A percentile compares a stretch with the other conserved stretches of the same genome.
These are phyloP conservation scores for Neovahlkampfia damariscottae DNA, from an alignment of 78 protist species.

Conservation along the genomic window DNA sequence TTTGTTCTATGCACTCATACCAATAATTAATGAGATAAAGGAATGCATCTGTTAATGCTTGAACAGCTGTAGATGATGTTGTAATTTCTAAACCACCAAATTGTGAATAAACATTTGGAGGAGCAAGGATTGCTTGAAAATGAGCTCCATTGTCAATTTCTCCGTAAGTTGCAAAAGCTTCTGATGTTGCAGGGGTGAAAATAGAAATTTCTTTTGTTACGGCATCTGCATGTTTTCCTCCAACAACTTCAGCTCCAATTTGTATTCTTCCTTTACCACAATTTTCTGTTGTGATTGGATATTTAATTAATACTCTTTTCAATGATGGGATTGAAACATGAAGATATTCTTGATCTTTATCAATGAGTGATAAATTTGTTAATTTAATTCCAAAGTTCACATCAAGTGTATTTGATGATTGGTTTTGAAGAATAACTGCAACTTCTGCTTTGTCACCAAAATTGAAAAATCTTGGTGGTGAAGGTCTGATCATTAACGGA, in stretches of 20 bases:
- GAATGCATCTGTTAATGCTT: background rate
- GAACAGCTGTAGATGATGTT: too few species aligned
- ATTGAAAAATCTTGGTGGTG: constrained; percentile 10
- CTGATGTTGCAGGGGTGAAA: constrained; percentile 12
- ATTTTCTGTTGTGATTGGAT: background rate
- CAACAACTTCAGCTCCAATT: background rate
- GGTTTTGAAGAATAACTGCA: constrained; percentile 8
- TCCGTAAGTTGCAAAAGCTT: constrained; percentile 11
- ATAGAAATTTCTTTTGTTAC: background rate
- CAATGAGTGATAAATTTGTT: background rate
- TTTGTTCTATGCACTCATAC: constrained; percentile 19
- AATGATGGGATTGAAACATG: too few species aligned
- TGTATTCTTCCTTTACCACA: background rate
- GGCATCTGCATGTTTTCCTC: background rate
- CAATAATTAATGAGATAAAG: background rate
- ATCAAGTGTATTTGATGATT: background rate
- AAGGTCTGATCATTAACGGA: constrained; percentile 11
- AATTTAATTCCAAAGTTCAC: background rate
- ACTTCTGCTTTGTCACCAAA: constrained; percentile 3
- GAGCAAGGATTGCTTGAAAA: background rate
- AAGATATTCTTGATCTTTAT: too few species aligned
- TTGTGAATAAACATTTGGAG: background rate
- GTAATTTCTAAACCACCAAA: background rate
- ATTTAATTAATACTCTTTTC: background rate
- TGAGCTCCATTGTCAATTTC: background rate